Conservation (phyloP, 306 rosid species). For the Ochetophila trinervis region DNA sequence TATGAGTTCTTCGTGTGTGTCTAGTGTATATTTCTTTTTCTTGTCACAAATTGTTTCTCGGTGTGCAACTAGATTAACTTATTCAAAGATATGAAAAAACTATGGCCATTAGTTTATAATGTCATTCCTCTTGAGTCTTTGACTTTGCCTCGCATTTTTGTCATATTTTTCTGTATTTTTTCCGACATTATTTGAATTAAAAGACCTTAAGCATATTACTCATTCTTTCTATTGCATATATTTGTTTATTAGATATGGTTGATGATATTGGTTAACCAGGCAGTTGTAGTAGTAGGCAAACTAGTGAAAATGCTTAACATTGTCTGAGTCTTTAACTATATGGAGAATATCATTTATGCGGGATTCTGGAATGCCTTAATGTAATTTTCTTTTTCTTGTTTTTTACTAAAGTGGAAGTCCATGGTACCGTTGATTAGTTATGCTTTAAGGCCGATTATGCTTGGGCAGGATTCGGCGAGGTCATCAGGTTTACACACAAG, state of each 20-base stretch:
- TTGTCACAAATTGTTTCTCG: not conserved
- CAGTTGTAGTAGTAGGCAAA: not conserved
- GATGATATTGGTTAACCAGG: not conserved
- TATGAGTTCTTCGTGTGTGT: not conserved
- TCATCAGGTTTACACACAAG: slow-evolving; percentile 92
- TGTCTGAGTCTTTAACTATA: not conserved
- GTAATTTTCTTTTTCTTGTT: not conserved
- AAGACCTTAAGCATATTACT: no score
- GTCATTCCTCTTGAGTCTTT: not conserved
- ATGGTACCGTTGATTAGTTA: not conserved
- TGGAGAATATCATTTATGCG: not conserved
- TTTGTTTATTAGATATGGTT: no score
- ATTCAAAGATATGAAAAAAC: not conserved
- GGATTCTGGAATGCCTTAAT: not conserved
- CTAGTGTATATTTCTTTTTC: not conserved
- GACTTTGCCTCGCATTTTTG: not conserved
- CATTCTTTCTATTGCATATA: not conserved
- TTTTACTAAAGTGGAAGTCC: slow-evolving; percentile 3
- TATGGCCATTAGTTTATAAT: not conserved
- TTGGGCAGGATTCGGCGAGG: slow-evolving; percentile 95
- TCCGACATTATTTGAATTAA: no score
- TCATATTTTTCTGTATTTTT: not conserved
- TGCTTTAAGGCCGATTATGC: slow-evolving; percentile 28
- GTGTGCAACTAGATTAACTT: not conserved
- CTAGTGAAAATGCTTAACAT: not conserved